These are phyloP conservation scores for Macroventuria anomochaeta DNA, from an alignment of 2,329 filamentous ascomycete species.

Conservation along the genomic window DNA sequence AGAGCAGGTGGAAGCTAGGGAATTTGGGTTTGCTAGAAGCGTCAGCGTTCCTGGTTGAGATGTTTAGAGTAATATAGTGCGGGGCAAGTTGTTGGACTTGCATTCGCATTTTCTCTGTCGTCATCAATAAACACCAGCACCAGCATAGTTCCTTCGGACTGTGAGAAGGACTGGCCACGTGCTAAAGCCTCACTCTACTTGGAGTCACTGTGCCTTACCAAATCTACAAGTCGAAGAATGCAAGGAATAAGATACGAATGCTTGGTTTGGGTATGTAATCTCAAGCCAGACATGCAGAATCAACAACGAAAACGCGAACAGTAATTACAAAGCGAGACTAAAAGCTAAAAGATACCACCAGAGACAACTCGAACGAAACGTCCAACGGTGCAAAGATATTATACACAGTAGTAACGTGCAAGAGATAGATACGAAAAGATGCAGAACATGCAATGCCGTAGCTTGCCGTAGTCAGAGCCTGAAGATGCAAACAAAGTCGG, in stretches of 20 bases:
- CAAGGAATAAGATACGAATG: not conserved
- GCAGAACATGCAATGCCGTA: not conserved
- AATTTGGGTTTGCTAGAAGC: too few species aligned
- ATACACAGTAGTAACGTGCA: conserved; percentile 3
- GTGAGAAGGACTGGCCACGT: too few species aligned
- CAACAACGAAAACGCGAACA: not conserved
- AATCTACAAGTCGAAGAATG: not conserved
- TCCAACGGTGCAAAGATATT: conserved; percentile 2
- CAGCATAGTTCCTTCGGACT: too few species aligned
- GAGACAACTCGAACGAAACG: not conserved
- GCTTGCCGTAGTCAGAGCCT: not conserved
- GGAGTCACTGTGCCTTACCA: too few species aligned
- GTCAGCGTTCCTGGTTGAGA: too few species aligned
- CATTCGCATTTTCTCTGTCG: too few species aligned
- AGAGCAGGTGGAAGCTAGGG: too few species aligned
- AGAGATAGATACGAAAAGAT: not conserved
- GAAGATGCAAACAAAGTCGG: not conserved
- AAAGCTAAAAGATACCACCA: not conserved
- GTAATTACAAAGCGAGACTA: conserved; percentile 3
- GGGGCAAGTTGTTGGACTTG: too few species aligned
- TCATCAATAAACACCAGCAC: too few species aligned
- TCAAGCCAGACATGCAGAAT: not conserved
- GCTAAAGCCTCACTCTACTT: too few species aligned
- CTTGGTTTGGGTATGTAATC: conserved; percentile 9
- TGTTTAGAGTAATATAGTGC: too few species aligned